phyloP scores from a whole-genome alignment of 1,284 basidiomycete species.

The Apiotrichum mycotoxinovorans region DNA sequence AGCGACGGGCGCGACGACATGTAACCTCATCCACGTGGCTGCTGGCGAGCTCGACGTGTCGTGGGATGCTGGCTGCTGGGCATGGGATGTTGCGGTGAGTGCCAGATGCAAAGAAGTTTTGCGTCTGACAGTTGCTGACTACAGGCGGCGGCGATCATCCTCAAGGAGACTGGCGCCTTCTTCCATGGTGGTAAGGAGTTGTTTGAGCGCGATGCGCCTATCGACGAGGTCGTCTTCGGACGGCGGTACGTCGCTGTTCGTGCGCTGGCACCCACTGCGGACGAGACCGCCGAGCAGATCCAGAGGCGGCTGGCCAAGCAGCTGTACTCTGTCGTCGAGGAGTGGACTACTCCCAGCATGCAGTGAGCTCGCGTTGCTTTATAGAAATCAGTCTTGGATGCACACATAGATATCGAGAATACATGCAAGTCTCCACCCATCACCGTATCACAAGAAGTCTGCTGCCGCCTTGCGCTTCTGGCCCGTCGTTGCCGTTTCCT shows the following conservation, averaged over 20 bases:
- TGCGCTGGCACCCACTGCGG: slow-evolving; percentile 27
- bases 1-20: slow-evolving; percentile 70
- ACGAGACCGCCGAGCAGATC: slow-evolving; percentile 65
- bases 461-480: slow-evolving; percentile 51
- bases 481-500: slow-evolving; percentile 25
- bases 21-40: slow-evolving; percentile 76
- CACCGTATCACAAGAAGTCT: slow-evolving; percentile 42
- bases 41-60: slow-evolving; percentile 73
- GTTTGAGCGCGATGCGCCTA: slow-evolving; percentile 54
- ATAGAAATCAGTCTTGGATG: neutral
- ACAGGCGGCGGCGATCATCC: slow-evolving; percentile 80
- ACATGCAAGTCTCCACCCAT: slow-evolving; percentile 3
- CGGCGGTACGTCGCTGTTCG: slow-evolving; percentile 76
- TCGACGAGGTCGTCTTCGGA: slow-evolving; percentile 67
- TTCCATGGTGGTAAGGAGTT: slow-evolving; percentile 63
- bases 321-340: slow-evolving; percentile 76
- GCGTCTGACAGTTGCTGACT: slow-evolving; percentile 4
- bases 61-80: slow-evolving; percentile 54
- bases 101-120: slow-evolving; percentile 26
- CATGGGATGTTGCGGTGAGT: slow-evolving; percentile 77
- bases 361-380: neutral
- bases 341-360: slow-evolving; percentile 51
- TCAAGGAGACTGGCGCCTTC: slow-evolving; percentile 78
- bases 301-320: slow-evolving; percentile 77
- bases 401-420: slow-evolving; percentile 4